Evolutionary conservation across 305 asterid genomes (phyloP), one percentile per base, ranked within the genome.

Genomic region (Andrographis paniculata): DNA sequence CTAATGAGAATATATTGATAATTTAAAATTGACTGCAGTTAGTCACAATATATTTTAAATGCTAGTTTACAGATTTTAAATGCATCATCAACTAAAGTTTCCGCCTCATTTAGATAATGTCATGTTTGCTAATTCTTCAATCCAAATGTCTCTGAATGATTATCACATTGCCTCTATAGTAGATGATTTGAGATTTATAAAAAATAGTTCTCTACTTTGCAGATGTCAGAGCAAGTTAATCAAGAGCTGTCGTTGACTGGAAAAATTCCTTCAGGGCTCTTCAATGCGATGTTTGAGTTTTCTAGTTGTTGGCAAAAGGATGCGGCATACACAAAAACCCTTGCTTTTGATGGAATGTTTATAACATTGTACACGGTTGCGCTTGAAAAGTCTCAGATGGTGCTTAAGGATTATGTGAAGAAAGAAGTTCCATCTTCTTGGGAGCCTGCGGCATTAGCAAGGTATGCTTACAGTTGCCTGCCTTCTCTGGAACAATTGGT

Each of bases 221-320:
- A 89, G 95, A 89, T 89, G 98, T 82, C 98, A 2, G 98, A 89
- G 75, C 98, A 82, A 63, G 64, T 82, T 53, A 89, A 85, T 72
- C 96, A 89, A 66, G 95, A 85, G 55, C 63, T 89, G 40, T 76
- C 95, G 5, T 65, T 89, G 76, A 61, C 74, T 42, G 96, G 98
- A 22, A 86, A 89, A 68, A 86, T 89, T 52, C 96, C 98, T 63
- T 74, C 87, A 2, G 98, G 98, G 67, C 81, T 78, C 73, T 89
- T 89, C 87, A 89, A 89, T 75, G 62, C 87, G 1, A 82, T 86
- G 96, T 89, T 86, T 61, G 98, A 89, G 72, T 89, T 80, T 62
- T 80, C 98, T 52, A 82, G 94, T 58, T 74, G 94, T 56, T 89
- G 98, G 98, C 98, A 82, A 68, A 86, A 80, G 67, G 98, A 89